phyloP scores from a whole-genome alignment of 2,329 filamentous ascomycete species.

The Fusarium sp. region DNA sequence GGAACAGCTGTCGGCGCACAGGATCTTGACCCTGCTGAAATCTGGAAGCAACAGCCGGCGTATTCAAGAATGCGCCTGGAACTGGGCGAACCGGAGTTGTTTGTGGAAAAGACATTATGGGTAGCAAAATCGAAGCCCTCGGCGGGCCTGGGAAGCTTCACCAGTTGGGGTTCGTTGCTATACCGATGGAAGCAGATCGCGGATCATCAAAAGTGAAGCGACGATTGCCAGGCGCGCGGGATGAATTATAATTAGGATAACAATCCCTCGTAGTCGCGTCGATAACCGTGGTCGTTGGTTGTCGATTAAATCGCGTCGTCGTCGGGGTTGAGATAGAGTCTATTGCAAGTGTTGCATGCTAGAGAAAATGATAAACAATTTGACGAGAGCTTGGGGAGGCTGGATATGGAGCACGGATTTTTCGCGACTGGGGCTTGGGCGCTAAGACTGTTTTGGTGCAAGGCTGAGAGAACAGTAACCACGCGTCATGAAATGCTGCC shows the following conservation, averaged over 20 bases:
- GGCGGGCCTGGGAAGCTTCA: slow-evolving; percentile 46
- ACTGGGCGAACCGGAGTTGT: slow-evolving; percentile 77
- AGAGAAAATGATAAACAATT: slow-evolving; percentile 46
- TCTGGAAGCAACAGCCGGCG: slow-evolving; percentile 70
- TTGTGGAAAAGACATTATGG: slow-evolving; percentile 65
- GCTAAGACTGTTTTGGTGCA: slow-evolving; percentile 52
- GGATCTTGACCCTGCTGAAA: slow-evolving; percentile 58
- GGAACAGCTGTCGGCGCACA: slow-evolving; percentile 64
- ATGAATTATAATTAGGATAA: slow-evolving; percentile 21
- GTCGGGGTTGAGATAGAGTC: slow-evolving; percentile 31
- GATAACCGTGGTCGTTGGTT: slow-evolving; percentile 17
- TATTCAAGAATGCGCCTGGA: slow-evolving; percentile 81
- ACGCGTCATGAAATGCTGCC: slow-evolving; percentile 29
- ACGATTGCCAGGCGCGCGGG: slow-evolving; percentile 31
- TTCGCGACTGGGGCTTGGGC: slow-evolving; percentile 50
- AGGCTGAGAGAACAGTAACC: slow-evolving; percentile 46
- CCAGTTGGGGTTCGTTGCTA: slow-evolving; percentile 43
- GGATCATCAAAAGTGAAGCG: slow-evolving; percentile 47
- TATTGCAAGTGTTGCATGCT: slow-evolving; percentile 37
- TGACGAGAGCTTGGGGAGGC: slow-evolving; percentile 50
- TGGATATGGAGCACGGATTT: slow-evolving; percentile 52
- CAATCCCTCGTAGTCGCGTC: slow-evolving; percentile 30
- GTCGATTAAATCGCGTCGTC: slow-evolving; percentile 39
- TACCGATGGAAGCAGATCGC: slow-evolving; percentile 39
- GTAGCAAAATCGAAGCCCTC: slow-evolving; percentile 44